Base-by-base conservation (phyloP, 2,329 filamentous ascomycete species). In the Hypomyces perniciosus region DNA sequence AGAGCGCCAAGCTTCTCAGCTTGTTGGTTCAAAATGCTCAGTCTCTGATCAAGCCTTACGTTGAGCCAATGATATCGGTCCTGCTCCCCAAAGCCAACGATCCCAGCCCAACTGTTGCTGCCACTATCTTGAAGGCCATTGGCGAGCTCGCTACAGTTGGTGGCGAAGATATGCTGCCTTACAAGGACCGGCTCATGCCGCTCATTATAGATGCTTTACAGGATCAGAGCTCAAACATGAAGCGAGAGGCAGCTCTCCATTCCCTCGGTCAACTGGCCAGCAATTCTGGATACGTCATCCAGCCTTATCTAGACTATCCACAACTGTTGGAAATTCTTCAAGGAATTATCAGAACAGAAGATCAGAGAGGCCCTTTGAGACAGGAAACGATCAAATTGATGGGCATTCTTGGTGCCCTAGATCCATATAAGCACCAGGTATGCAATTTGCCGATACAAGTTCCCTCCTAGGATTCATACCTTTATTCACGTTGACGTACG, bases 331-430 rank as follows among this genome's bases (percentile, higher is more conserved):
- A 93, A 54, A 88, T 97, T 29, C 73, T 99, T 8, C 92, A 96
- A 65, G 89, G 87, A 58, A 96, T 99, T 59, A 93, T 97, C 59
- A 89, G 95, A 61, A 89, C 88, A 5, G 95, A 99, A 68, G 78
- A 81, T 2, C 89, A 91, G 56, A 85, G 90, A 49, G 90, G 90
- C 1, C 82, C 87, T 12, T 74, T 99, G 33, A 81, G 93, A 40
- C 90, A 93, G 57, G 92, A 97, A 67, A 96, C 93, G 0, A 96
- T 99, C 62, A 96, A 96, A 61, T 72, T 99, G 20, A 90, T 99
- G 78, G 93, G 93, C 60, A 96, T 96, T 40, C 76, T 99, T 10
- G 93, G 93, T 55, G 93, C 93, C 38, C 72, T 99, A 33, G 95
- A 99, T 66, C 93, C 93, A 1, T 97, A 99, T 68, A 93, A 92